Base-by-base conservation (phyloP, 768 basidiomycete species). In the Lentinula boryana region DNA sequence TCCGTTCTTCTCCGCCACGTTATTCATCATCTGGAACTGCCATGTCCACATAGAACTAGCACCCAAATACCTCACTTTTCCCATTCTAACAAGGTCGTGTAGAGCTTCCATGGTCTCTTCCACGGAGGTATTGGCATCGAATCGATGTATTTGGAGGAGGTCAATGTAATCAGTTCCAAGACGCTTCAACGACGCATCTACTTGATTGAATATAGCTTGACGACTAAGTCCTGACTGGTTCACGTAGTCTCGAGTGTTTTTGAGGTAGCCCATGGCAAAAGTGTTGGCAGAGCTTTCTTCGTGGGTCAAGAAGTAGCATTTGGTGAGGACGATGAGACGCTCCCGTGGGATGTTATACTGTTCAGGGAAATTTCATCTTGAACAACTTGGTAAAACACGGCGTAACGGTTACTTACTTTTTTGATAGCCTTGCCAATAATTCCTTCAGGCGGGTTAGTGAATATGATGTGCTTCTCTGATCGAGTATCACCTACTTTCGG, bases 61-160 rank as follows among this genome's bases (percentile, higher is more conserved):
- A 21, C 72, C 72, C 38, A 73, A 68, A 60, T 73, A 77, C 55
- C 76, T 63, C n/a, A 75, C 76, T 60, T 74, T 71, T 8, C 76
- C 76, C 12, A 65, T 64, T 52, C 74, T 66, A 1, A 78, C 74
- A 35, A 78, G 69, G 61, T 78, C 76, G 58, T 78, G 72, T 3
- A 78, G 65, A 3, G 76, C 76, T 59, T 74, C 69, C 76, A 78
- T 78, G 3, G 72, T 77, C 67, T 76, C 76, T 62, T 71, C 70
- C 10, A 63, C 55, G 8, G 75, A 66, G 27, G 64, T 66, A 12
- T 65, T 63, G 10, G 59, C 53, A 55, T 76, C 75, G 50, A 70
- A 75, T 10, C 76, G 69, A 62, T 75, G 75, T 54, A 74, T 74
- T 63, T 79, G 78, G 5, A 78, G 69, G 48, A 68, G 65, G 41